phyloP scores from a whole-genome alignment of 2,329 filamentous ascomycete genomes.

The Cladophialophora psammophila region DNA sequence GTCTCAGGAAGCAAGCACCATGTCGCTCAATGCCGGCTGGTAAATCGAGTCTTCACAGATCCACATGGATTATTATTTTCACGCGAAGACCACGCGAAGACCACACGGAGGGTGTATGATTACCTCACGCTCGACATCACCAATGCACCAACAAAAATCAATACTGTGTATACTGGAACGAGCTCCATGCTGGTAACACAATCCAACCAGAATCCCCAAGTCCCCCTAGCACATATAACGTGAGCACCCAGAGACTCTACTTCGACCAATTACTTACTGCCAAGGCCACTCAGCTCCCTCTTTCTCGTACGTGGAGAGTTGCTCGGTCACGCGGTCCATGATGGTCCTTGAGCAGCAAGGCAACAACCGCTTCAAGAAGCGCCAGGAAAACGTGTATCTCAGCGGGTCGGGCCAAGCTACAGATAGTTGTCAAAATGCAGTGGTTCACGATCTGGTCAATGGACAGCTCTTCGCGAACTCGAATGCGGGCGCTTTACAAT shows the following conservation, averaged over 20 bases:
- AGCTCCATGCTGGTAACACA: constrained; percentile 17
- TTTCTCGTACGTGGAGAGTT: constrained; percentile 21
- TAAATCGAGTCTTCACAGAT: constrained; percentile 13
- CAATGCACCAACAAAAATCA: constrained; percentile 37
- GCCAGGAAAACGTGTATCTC: constrained; percentile 24
- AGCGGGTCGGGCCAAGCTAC: constrained; percentile 29
- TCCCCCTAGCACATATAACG: constrained; percentile 12
- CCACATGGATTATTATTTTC: constrained; percentile 34
- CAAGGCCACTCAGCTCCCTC: constrained; percentile 18
- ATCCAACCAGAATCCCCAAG: constrained; percentile 9
- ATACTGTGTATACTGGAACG: constrained; percentile 32
- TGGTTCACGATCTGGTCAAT: constrained; percentile 34
- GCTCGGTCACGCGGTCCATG: constrained; percentile 25
- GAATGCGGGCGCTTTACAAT: constrained; percentile 33
- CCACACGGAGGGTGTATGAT: constrained; percentile 29
- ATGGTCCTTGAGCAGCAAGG: constrained; percentile 3
- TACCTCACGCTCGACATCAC: constrained; percentile 33
- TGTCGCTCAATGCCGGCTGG: no score
- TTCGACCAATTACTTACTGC: constrained; percentile 4
- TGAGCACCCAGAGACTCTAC: background rate
- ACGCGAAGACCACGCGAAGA: constrained; percentile 27
- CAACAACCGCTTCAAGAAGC: constrained; percentile 28
- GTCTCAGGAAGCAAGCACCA: constrained; percentile 15
- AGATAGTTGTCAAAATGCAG: constrained; percentile 32
- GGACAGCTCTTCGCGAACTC: constrained; percentile 37